Evolutionary conservation across 1,139 yeast genomes (phyloP).

Genomic region (Yamadazyma aaseri): DNA sequence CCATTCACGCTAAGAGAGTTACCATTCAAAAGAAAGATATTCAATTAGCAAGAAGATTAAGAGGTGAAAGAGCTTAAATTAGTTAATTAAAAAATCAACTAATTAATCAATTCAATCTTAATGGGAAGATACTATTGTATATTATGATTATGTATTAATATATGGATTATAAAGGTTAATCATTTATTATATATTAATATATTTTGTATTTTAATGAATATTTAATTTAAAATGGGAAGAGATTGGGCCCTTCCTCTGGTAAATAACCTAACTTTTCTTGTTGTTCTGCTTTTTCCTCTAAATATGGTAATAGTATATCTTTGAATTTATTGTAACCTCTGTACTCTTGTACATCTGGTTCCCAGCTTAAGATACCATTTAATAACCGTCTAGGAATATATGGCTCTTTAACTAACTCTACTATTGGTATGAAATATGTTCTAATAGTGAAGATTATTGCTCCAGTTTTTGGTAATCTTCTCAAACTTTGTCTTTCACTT

Average conservation of each 20-base stretch:
- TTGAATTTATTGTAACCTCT: slow-evolving; percentile 56
- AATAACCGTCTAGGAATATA: slow-evolving; percentile 57
- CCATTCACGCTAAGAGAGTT: slow-evolving; percentile 99
- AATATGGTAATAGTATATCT: slow-evolving; percentile 53
- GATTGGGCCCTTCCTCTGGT: slow-evolving; percentile 34
- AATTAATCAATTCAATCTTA: background rate
- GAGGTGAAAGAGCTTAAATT: slow-evolving; percentile 85
- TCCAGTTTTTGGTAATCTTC: slow-evolving; percentile 62
- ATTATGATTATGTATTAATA: slow-evolving; percentile 19
- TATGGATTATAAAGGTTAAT: slow-evolving; percentile 7
- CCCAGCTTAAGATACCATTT: slow-evolving; percentile 60
- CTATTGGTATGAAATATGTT: slow-evolving; percentile 59
- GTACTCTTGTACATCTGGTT: slow-evolving; percentile 55
- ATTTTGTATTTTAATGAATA: background rate
- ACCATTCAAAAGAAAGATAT: slow-evolving; percentile 99
- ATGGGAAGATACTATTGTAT: slow-evolving; percentile 13
- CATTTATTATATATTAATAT: background rate
- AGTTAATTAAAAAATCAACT: slow-evolving; percentile 3
- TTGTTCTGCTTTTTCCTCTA: slow-evolving; percentile 47
- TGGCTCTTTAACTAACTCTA: slow-evolving; percentile 56
- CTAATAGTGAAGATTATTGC: slow-evolving; percentile 63
- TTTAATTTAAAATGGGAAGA: slow-evolving; percentile 39
- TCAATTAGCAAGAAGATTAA: slow-evolving; percentile 98
- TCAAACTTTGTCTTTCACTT: slow-evolving; percentile 67
- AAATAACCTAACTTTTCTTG: slow-evolving; percentile 50